phyloP scores from a whole-genome alignment of 208 protist species.

The Pavlovales sp. region DNA sequence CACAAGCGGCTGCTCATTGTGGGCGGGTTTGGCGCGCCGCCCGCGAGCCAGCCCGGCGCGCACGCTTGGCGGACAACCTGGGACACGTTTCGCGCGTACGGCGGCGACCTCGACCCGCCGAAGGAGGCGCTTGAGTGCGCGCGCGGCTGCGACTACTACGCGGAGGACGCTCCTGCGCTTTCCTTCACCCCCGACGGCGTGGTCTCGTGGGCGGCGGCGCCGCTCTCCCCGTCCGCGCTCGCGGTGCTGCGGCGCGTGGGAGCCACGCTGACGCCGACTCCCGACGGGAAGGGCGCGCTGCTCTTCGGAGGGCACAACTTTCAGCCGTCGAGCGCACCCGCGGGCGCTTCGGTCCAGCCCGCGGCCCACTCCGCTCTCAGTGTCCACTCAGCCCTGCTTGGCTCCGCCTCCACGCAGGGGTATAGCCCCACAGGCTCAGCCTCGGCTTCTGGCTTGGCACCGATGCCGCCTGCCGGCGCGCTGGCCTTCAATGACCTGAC shows the following conservation, averaged over 20 bases:
- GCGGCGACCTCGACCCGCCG: not conserved
- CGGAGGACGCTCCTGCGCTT: not conserved
- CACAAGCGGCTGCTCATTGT: not conserved
- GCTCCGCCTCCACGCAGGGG: too few species aligned
- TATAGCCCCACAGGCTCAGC: too few species aligned
- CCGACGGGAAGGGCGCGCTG: not conserved
- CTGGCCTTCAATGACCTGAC: not conserved
- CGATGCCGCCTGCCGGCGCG: too few species aligned
- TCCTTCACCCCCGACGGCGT: not conserved
- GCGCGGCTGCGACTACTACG: constrained; percentile 7
- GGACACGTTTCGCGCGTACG: not conserved
- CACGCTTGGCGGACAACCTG: not conserved
- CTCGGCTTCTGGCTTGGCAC: too few species aligned
- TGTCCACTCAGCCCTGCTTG: too few species aligned
- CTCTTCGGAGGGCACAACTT: constrained; percentile 14
- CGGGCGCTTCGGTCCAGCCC: not conserved
- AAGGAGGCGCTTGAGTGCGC: constrained; percentile 15
- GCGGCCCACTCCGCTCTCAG: too few species aligned
- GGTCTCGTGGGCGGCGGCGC: not conserved
- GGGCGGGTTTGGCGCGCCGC: not conserved
- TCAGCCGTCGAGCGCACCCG: not conserved
- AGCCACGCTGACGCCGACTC: not conserved
- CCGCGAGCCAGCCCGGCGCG: not conserved
- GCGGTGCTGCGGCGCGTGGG: not conserved
- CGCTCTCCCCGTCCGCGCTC: not conserved